Evolutionary conservation across 495 filamentous ascomycete genomes (phyloP), one percentile per base, ranked within the genome.

Genomic region (Jackrogersella multiformis): DNA sequence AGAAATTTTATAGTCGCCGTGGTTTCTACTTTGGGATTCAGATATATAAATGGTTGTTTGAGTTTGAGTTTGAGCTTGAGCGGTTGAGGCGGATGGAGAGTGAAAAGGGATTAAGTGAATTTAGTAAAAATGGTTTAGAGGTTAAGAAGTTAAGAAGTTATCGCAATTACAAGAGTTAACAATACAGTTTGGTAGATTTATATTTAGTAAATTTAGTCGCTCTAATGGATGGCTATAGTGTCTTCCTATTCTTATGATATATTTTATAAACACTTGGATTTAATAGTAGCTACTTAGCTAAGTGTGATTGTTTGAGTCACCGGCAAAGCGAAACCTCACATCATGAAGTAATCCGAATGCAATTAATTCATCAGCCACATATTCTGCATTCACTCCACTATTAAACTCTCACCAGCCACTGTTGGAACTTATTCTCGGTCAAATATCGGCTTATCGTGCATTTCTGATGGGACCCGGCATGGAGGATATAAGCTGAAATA

Each of bases 301-400:
- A n/a, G n/a, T n/a, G n/a, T 35, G 32, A 2, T 24, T 20, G 12
- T 46, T 59, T 53, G 55, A 66, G 55, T 59, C 54, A 66, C 45
- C 62, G 55, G 62, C 48, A 26, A 56, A n/a, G 39, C 24, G 36
- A 36, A 10, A 38, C 16, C 32, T 44, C 18, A 38, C 8, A 24
- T 12, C 41, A 58, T 58, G 39, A 58, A 36, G 38, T 42, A 56
- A 45, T 57, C 24, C 10, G 54, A 57, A 57, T 44, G 54, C 39
- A 21, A 20, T 32, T 12, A 26, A 13, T 46, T n/a, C n/a, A n/a
- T n/a, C n/a, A n/a, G n/a, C n/a, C n/a, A n/a, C n/a, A n/a, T n/a
- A n/a, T n/a, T n/a, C n/a, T 30, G 26, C 26, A 30, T 30, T 3
- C 26, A 30, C 7, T 30, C 26, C n/a, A n/a, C n/a, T n/a, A n/a